Evolutionary conservation across 2,329 filamentous ascomycete genomes (phyloP), one percentile per base, ranked within the genome.

Genomic region (Rutstroemia sp.): DNA sequence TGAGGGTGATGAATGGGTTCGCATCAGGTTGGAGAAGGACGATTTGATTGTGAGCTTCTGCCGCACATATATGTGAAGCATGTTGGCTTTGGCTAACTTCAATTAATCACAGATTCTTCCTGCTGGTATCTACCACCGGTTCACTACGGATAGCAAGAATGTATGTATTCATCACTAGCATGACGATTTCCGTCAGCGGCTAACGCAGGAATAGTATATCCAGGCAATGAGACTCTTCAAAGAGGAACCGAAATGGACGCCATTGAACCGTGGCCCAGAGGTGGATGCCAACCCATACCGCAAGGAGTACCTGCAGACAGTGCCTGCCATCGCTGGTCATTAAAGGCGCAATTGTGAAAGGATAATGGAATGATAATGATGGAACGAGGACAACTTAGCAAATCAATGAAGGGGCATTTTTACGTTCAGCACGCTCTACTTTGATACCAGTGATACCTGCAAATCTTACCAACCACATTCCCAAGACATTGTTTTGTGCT

Each of bases 211-310:
- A 48, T 64, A 96, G 92, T 96, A 92, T 69, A 89, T 96, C 63
- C 89, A 95, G 69, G 94, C 94, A 14, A 92, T 97, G 89, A 82
- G 94, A 57, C 78, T 99, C 51, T 99, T 97, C 81, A 92, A 97
- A 76, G 94, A 97, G 63, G 92, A 97, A 73, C 94, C 94, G 36
- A 96, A 97, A 75, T 99, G 94, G 94, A 97, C 91, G 38, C 88
- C 94, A 14, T 73, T 99, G 63, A 95, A 96, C 75, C 83, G 94
- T 56, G 83, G 81, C 6, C 73, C 76, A 4, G 87, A 92, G 49
- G 81, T 96, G 45, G 90, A 97, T 69, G 71, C 71, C 58, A 99
- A 97, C 73, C 74, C 79, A 52, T 88, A 85, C 70, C 83, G 94
- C 57, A 82, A 89, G 78, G 81, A 83, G 49, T 99, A 99, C 67